Base-by-base conservation (phyloP, 495 filamentous ascomycete genomes). In the Aspergillus biplanus region DNA sequence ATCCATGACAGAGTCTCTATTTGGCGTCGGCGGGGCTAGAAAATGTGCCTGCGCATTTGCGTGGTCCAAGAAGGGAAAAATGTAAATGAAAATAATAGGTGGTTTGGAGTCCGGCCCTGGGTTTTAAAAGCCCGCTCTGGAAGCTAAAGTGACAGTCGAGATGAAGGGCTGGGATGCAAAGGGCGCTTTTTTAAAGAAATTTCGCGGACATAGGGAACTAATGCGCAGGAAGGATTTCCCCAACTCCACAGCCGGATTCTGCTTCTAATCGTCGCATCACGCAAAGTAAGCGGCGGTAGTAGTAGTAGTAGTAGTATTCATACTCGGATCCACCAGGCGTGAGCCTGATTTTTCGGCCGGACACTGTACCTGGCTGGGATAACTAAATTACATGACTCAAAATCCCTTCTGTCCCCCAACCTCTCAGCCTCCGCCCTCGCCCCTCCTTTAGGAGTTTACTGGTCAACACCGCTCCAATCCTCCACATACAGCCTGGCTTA, bases 1-100 rank as follows among this genome's bases (percentile, higher is more conserved):
- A 50, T 35, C 60, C 57, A 60, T 47, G 64, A 69, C 50, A 53
- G 59, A 57, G 52, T 70, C 55, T 65, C 67, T 50, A 61, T 70
- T 56, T 69, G 64, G 67, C 67, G 58, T 48, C 65, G 66, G 56
- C 66, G 54, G 39, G 46, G 61, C 42, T 60, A 65, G 62, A 64
- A 64, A 58, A 57, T 62, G 42, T 62, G 52, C 59, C 59, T 61
- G 34, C 59, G 48, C 59, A 54, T 62, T 62, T 62, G 60, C 56
- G 60, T 61, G 47, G 56, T 34, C 58, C 60, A 62, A 62, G 56
- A 62, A 55, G 60, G 50, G 50, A 56, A 56, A 62, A 62, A 62
- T 48, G 34, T 62, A 56, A 53, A 6, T 5, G 39, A 6, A 44
- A 44, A 44, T 6, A 6, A 8, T 44, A 44, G 39, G 39, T 5